Conservation (phyloP, 805 yeast genomes). For the Ogataea glucozyma region DNA sequence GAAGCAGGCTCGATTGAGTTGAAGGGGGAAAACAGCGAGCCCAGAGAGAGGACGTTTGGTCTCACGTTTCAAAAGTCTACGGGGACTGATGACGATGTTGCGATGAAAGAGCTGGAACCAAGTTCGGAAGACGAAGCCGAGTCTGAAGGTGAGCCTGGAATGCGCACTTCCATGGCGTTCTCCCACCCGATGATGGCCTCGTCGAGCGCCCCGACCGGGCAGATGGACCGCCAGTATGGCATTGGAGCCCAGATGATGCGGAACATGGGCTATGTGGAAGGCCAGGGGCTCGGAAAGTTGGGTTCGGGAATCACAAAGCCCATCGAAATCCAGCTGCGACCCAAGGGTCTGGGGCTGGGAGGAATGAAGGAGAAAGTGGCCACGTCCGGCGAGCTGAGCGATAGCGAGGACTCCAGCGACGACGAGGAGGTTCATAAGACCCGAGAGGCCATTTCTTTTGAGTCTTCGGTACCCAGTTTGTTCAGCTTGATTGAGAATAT, state of each 20-base stretch:
- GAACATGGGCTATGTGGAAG: slow-evolving; percentile 85
- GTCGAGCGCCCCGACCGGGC: not conserved
- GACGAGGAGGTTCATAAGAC: slow-evolving; percentile 20
- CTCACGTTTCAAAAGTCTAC: not conserved
- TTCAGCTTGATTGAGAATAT: slow-evolving; percentile 40
- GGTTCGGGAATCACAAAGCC: slow-evolving; percentile 81
- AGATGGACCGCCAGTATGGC: slow-evolving; percentile 54
- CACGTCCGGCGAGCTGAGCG: slow-evolving; percentile 16
- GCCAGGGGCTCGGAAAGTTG: slow-evolving; percentile 78
- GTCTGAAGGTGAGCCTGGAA: not conserved
- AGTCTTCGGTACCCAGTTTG: slow-evolving; percentile 32
- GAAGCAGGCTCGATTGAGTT: slow-evolving; percentile 1
- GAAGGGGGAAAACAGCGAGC: slow-evolving; percentile 9
- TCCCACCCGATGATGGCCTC: not conserved
- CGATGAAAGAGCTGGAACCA: too few species aligned
- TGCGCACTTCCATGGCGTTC: not conserved
- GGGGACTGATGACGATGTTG: not conserved
- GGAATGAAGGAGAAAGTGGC: slow-evolving; percentile 46
- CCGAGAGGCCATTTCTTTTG: slow-evolving; percentile 8
- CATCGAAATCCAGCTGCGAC: slow-evolving; percentile 65
- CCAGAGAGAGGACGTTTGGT: too few species aligned
- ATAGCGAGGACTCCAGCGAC: slow-evolving; percentile 28
- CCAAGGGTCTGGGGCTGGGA: slow-evolving; percentile 75
- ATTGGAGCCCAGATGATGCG: slow-evolving; percentile 78
- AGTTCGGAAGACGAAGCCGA: not conserved